Evolutionary conservation across 2,329 filamentous ascomycete species (phyloP), one percentile per base, ranked within the genome.

Genomic region (Sporothrix euskadiensis): DNA sequence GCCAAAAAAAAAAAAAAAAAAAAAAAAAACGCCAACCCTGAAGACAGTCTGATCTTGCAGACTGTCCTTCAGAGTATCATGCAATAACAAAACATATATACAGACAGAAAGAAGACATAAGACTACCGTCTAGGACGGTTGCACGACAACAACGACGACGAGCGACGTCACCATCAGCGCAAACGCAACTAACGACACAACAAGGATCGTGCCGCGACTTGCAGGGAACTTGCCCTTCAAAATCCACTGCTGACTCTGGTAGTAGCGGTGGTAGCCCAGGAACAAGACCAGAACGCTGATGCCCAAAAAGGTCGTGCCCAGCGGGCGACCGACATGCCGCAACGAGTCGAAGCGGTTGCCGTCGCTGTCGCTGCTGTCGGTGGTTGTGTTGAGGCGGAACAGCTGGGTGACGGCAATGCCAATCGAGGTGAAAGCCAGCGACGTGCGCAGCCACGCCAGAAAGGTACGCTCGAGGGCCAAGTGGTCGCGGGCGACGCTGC

Each of bases 371-470:
- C 73, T 75, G 39, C 77, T 75, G 30, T 82, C 79, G 56, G 92
- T 83, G 9, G 89, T 87, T 0, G 90, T 92, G 83, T 94, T 94
- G 73, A 96, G 89, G 35, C 93, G 91, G 83, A 96, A 95, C 66
- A 96, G 88, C 80, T 96, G 93, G 0, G 93, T 95, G 56, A 96
- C 88, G 59, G 92, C 93, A 74, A 96, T 92, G 73, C 93, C 93
- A 77, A 96, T 95, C 47, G 88, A 92, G 12, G 92, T 92, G 79
- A 96, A 96, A 32, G 91, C 90, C 49, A 96, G 87, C 2, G 91
- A 94, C 2, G 93, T 96, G 71, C 93, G 88, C 59, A 96, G 86
- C 93, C 93, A 96, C 72, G 93, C 93, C 44, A 96, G 88, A 81
- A 95, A 96, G 0, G 93, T 96, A 26, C 93, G 88, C 82, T 96